Evolutionary conservation across 2,329 filamentous ascomycete genomes (phyloP).

Genomic region (Lecanosticta acicola): DNA sequence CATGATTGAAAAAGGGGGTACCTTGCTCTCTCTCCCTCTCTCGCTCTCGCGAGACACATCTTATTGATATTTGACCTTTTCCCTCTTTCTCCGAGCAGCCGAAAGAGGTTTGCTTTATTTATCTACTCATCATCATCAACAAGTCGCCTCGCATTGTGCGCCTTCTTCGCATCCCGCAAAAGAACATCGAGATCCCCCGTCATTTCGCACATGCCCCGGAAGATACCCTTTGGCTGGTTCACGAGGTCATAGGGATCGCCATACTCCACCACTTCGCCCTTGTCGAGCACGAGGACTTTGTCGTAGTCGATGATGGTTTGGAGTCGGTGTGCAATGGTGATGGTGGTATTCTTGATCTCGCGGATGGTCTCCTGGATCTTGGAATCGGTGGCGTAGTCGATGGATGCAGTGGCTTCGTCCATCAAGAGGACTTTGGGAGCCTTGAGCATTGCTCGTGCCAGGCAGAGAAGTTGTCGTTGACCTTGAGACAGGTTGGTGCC

Average conservation of each 20-base stretch:
- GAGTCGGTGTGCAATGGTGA: slow-evolving; percentile 91
- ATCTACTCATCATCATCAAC: slow-evolving; percentile 30
- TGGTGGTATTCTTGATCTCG: slow-evolving; percentile 84
- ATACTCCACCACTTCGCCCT: slow-evolving; percentile 80
- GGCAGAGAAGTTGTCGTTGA: slow-evolving; percentile 87
- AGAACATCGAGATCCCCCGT: slow-evolving; percentile 58
- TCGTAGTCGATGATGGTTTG: slow-evolving; percentile 98
- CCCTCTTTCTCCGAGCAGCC: too few relatives aligned
- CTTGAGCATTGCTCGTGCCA: slow-evolving; percentile 88
- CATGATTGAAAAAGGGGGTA: too few relatives aligned
- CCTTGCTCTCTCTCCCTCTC: too few relatives aligned
- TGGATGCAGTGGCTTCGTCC: slow-evolving; percentile 97
- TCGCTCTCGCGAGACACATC: too few relatives aligned
- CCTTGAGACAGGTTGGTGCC: slow-evolving; percentile 93
- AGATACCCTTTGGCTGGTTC: slow-evolving; percentile 60
- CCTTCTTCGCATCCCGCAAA: slow-evolving; percentile 50
- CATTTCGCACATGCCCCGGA: slow-evolving; percentile 64
- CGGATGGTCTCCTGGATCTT: slow-evolving; percentile 97
- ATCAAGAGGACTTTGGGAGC: slow-evolving; percentile 91
- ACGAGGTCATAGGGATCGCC: slow-evolving; percentile 84
- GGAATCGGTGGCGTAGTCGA: slow-evolving; percentile 90
- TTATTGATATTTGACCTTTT: too few relatives aligned
- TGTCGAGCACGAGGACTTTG: slow-evolving; percentile 90
- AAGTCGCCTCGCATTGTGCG: slow-evolving; percentile 39
- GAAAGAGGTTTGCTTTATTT: too few relatives aligned